Evolutionary conservation across 371 early-diverging fungal genomes (phyloP).

Genomic region (Umbelopsis sp.): DNA sequence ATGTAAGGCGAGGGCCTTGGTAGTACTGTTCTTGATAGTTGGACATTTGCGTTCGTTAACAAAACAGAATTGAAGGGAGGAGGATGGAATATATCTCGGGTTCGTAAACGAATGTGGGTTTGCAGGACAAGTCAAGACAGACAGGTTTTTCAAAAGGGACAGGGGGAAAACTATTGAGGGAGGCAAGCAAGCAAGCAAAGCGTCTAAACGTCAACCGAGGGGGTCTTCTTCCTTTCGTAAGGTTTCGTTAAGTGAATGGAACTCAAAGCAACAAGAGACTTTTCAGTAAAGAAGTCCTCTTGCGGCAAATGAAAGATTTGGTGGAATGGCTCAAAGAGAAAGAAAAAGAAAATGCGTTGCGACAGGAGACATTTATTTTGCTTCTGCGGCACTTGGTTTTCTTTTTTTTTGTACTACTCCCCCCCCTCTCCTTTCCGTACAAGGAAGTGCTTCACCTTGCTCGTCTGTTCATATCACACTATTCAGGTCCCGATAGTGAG

Average conservation of each 20-base stretch:
- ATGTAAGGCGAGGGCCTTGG: slow-evolving; percentile 16
- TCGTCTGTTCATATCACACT: background rate
- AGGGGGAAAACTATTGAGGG: no score
- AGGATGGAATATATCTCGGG: background rate
- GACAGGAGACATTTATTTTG: background rate
- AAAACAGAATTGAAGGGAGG: slow-evolving; percentile 7
- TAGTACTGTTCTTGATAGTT: slow-evolving; percentile 18
- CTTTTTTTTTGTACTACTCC: background rate
- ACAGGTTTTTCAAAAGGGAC: background rate
- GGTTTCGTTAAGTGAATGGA: slow-evolving; percentile 10
- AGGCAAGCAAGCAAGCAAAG: background rate
- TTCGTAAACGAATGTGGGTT: no score
- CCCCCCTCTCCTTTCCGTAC: slow-evolving; percentile 4
- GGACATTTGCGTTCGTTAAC: slow-evolving; percentile 13
- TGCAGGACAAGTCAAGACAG: background rate
- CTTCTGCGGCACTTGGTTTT: no score
- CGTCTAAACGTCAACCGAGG: background rate
- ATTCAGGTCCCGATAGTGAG: background rate
- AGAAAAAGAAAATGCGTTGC: slow-evolving; percentile 14
- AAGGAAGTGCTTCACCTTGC: slow-evolving; percentile 11
- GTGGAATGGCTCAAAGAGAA: slow-evolving; percentile 20
- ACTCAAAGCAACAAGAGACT: slow-evolving; percentile 13
- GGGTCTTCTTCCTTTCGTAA: slow-evolving; percentile 13
- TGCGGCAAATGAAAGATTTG: slow-evolving; percentile 15
- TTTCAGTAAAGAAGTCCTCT: slow-evolving; percentile 16